These are phyloP conservation scores for Zygosaccharomyces sapae DNA, from an alignment of 1,139 yeast species.

Conservation along the genomic window DNA sequence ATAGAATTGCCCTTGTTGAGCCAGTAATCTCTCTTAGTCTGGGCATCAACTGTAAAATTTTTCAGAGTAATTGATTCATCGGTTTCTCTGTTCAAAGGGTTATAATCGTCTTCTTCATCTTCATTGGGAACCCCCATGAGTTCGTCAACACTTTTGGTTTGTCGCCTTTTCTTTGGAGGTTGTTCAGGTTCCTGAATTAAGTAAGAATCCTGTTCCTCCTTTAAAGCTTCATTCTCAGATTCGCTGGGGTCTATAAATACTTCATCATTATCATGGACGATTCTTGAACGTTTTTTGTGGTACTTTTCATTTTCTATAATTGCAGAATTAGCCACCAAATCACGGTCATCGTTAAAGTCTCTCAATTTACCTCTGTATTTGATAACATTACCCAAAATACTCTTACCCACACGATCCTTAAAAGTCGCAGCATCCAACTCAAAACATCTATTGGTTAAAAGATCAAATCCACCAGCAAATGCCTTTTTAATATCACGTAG, in stretches of 20 bases:
- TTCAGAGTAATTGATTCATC: conserved; percentile 10
- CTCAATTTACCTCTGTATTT: conserved; percentile 71
- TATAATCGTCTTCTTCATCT: conserved; percentile 6
- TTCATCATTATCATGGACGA: conserved; percentile 20
- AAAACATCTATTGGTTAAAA: conserved; percentile 69
- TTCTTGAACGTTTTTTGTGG: conserved; percentile 29
- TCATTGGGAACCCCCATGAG: conserved; percentile 16
- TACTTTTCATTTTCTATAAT: conserved; percentile 36
- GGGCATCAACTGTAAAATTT: conserved; percentile 32
- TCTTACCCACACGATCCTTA: conserved; percentile 64
- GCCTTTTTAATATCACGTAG: conserved; percentile 77
- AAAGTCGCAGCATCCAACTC: conserved; percentile 53
- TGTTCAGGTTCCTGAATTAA: conserved; percentile 16
- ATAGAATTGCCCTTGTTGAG: conserved; percentile 38
- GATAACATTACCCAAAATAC: conserved; percentile 77
- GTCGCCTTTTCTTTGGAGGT: conserved; percentile 24
- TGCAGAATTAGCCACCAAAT: conserved; percentile 60
- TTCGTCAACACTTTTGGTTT: conserved; percentile 11
- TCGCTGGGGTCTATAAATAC: conserved; percentile 28
- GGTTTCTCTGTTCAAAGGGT: conserved; percentile 7
- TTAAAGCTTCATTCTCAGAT: conserved; percentile 16
- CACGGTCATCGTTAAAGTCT: conserved; percentile 76
- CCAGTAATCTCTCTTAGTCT: conserved; percentile 44
- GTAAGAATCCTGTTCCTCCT: conserved; percentile 26
- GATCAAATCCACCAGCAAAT: conserved; percentile 86